Conservation (phyloP, 495 filamentous ascomycete genomes). For the Evansstolkia leycettana region DNA sequence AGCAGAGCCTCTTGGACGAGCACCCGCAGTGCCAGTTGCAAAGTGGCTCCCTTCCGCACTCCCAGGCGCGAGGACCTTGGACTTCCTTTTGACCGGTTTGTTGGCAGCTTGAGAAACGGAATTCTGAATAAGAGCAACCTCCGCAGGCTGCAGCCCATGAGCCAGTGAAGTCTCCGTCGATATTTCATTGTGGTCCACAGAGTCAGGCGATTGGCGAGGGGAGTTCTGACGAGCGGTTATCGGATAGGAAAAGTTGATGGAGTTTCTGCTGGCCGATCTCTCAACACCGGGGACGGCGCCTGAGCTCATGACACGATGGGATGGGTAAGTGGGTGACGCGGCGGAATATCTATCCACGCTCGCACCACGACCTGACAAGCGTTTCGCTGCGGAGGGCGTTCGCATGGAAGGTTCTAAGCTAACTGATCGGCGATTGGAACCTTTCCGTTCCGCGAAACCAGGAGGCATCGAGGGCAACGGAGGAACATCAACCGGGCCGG, state of each 20-base stretch:
- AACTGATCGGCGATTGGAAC: slow-evolving; percentile 30
- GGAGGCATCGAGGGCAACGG: slow-evolving; percentile 64
- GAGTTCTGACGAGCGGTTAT: slow-evolving; percentile 40
- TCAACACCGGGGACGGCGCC: slow-evolving; percentile 34
- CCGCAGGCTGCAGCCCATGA: slow-evolving; percentile 10
- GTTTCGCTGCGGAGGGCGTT: slow-evolving; percentile 33
- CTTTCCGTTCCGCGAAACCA: slow-evolving; percentile 20
- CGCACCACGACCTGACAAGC: slow-evolving; percentile 22
- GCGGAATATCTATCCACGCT: slow-evolving; percentile 33
- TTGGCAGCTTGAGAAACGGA: slow-evolving; percentile 33
- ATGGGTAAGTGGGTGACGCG: slow-evolving; percentile 7
- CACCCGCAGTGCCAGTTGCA: slow-evolving; percentile 18
- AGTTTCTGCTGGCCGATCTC: slow-evolving; percentile 49
- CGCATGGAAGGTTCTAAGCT: slow-evolving; percentile 43
- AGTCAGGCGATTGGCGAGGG: slow-evolving; percentile 12
- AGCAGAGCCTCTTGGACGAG: slow-evolving; percentile 24
- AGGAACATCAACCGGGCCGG: slow-evolving; percentile 17
- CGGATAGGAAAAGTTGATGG: slow-evolving; percentile 82
- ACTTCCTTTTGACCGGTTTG: slow-evolving; percentile 42
- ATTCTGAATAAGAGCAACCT: slow-evolving; percentile 20
- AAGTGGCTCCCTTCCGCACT: slow-evolving; percentile 34
- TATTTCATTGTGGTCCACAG: slow-evolving; percentile 8
- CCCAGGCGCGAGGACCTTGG: slow-evolving; percentile 20
- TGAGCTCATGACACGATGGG: slow-evolving; percentile 15
- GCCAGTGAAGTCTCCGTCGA: slow-evolving; percentile 6